Percentiles rank a stretch among this genome's conserved stretches.
These are phyloP conservation scores for Cystobasidiaceae sp. DNA, from an alignment of 1,284 basidiomycete genomes.

Conservation along the genomic window DNA sequence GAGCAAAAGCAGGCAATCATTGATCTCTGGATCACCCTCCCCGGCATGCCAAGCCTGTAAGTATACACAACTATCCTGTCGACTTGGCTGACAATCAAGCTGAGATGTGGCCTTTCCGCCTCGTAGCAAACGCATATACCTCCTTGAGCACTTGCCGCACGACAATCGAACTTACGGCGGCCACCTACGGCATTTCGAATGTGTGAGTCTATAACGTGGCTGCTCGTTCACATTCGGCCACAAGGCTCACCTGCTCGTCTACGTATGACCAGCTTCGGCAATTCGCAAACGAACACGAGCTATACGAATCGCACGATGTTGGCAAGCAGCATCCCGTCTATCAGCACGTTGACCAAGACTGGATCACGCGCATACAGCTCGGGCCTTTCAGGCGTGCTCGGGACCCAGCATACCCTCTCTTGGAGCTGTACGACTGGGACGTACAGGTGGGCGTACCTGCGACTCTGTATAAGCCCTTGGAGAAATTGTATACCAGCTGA, in stretches of 20 bases:
- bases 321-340: neutral
- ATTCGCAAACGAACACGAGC: neutral
- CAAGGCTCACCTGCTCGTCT: neutral
- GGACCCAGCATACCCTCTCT: neutral
- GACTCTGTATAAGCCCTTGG: no score
- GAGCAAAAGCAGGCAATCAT: neutral
- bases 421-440: neutral
- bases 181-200: neutral
- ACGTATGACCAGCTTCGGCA: neutral
- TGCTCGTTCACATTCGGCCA: neutral
- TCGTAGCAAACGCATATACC: neutral
- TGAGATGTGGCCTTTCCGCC: neutral
- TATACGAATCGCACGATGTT: neutral
- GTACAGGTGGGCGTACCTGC: neutral
- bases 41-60: neutral
- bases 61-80: neutral
- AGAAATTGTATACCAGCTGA: no score
- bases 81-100: no score
- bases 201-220: neutral
- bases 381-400: neutral
- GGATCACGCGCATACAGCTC: neutral
- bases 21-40: neutral
- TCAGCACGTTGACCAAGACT: neutral
- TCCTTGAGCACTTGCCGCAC: neutral
- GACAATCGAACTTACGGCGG: neutral